Evolutionary conservation across 2,329 filamentous ascomycete species (phyloP), one percentile per base, ranked within the genome.

Genomic region (Drechslerella stenobrocha): DNA sequence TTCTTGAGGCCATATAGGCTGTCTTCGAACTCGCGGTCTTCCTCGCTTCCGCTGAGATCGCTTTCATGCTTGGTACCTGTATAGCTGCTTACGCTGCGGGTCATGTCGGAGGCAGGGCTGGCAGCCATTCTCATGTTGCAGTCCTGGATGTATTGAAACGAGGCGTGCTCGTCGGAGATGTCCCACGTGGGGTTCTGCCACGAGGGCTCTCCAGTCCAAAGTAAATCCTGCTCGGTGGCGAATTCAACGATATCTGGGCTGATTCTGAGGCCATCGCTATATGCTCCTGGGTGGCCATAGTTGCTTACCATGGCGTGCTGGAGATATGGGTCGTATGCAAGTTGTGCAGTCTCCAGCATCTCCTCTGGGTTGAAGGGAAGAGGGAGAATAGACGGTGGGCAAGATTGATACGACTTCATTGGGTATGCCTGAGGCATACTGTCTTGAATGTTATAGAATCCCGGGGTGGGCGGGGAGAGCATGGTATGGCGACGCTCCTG

Each of bases 11-110:
- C 63, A 26, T 67, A 67, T 26, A 67, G 63, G 20, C 63, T 55
- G 46, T 67, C 63, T 56, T 67, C 63, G 37, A 67, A 67, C 50
- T 67, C 63, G 63, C 63, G 63, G 51, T 67, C 63, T 35, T 67
- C 63, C 26, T 67, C 63, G 50, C 63, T 53, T n/a, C 63, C 63
- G 51, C 63, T 67, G 28, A 60, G 30, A 51, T 67, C 63, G 24
- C 63, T 55, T 47, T 67, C 63, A 28, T 60, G 63, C 24, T 67
- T 67, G 44, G 55, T 44, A n/a, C 44, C 44, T 13, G 63, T 30
- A 50, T 67, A 67, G 50, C 63, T 67, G 63, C 63, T 67, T 5
- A 51, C 63, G 45, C 63, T 67, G 45, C 63, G 63, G 30, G 63
- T 67, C 63, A 67, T 67, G 32, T 67, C 63, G 24, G 63, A 67